phyloP scores from a whole-genome alignment of 2,329 filamentous ascomycete genomes.

The Aureobasidium vineae region DNA sequence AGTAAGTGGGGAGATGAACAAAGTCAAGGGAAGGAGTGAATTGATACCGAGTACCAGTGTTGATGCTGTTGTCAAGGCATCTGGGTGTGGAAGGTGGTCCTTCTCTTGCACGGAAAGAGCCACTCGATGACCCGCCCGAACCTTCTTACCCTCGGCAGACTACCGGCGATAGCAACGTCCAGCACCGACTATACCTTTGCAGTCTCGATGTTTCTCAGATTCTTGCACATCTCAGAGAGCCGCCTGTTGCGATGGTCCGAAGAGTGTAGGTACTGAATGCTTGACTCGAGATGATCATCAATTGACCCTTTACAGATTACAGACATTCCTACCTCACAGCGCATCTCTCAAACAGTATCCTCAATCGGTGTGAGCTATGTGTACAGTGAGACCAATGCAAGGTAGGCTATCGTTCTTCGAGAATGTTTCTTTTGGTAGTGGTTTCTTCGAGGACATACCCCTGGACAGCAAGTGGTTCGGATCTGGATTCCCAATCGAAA shows the following conservation, averaged over 20 bases:
- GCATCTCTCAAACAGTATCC: not conserved
- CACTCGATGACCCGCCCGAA: not conserved
- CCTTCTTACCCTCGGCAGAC: not conserved
- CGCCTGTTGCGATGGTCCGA: not conserved
- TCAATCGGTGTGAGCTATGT: too few species aligned
- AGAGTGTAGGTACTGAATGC: not conserved
- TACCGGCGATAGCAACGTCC: not conserved
- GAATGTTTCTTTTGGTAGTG: too few species aligned
- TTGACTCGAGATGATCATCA: not conserved
- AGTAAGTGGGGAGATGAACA: not conserved
- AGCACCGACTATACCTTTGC: not conserved
- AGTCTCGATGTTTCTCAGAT: not conserved
- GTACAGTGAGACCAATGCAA: not conserved
- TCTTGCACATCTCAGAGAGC: not conserved
- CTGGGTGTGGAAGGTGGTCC: not conserved
- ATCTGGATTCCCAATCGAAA: not conserved
- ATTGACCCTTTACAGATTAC: not conserved
- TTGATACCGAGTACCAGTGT: not conserved
- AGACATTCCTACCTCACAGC: not conserved
- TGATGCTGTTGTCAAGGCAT: not conserved
- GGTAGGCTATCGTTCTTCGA: not conserved
- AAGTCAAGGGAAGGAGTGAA: constrained; percentile 21
- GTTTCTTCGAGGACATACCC: not conserved
- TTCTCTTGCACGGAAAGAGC: constrained; percentile 15
- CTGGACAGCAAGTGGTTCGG: not conserved